phyloP scores from a whole-genome alignment of 805 yeast species.

The Yamadazyma sp. region DNA sequence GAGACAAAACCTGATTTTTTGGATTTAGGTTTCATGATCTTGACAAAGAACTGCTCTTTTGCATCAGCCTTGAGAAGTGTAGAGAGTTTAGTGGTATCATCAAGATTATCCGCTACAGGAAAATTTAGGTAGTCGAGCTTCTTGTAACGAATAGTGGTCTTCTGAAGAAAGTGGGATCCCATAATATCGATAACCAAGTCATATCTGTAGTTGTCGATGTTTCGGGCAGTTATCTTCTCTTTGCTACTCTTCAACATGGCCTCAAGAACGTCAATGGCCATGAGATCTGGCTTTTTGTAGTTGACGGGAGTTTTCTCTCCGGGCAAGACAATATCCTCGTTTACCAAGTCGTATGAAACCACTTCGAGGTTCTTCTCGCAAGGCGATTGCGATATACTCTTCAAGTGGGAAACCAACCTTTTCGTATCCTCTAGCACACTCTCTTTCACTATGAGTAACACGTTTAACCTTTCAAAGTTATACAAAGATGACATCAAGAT shows the following conservation, averaged over 20 bases:
- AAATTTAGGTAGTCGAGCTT: conserved; percentile 30
- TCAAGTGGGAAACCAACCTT: conserved; percentile 22
- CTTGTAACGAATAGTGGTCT: conserved; percentile 25
- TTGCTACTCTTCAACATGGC: conserved; percentile 26
- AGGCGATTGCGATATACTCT: conserved; percentile 6
- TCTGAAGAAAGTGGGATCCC: conserved; percentile 41
- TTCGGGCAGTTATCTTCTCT: conserved; percentile 20
- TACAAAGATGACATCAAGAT: conserved; percentile 29
- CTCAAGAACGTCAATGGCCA: conserved; percentile 38
- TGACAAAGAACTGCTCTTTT: conserved; percentile 33
- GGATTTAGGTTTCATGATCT: conserved; percentile 38
- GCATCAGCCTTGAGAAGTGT: conserved; percentile 26
- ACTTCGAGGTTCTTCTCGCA: conserved; percentile 24
- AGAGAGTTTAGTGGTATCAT: conserved; percentile 16
- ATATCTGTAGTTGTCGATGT: conserved; percentile 27
- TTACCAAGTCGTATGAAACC: conserved; percentile 33
- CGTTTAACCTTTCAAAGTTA: conserved; percentile 24
- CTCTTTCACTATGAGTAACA: conserved; percentile 31
- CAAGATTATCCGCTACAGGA: conserved; percentile 24
- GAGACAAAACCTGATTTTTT: conserved; percentile 33
- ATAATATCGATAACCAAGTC: conserved; percentile 40
- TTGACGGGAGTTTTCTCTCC: conserved; percentile 35
- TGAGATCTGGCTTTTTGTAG: conserved; percentile 38
- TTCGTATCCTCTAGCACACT: conserved; percentile 16
- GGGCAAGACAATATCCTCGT: conserved; percentile 34